Conservation (phyloP, 2,329 filamentous ascomycete species). For the Alternaria consortialis region DNA sequence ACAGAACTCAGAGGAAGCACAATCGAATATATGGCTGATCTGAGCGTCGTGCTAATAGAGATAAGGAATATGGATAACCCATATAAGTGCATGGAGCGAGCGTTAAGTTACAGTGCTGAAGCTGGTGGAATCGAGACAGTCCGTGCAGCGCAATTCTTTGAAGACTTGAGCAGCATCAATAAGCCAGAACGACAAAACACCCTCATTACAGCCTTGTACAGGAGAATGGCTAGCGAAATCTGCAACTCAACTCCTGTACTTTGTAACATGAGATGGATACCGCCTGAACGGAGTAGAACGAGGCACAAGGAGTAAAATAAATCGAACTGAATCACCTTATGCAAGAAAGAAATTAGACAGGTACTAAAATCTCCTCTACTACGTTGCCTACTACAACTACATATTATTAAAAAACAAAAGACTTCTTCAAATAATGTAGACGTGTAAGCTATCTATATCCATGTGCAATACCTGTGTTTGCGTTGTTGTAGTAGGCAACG, state of each 20-base stretch:
- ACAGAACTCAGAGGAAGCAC: neutral
- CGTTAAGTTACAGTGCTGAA: neutral
- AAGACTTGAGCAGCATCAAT: neutral
- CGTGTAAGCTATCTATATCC: too few species aligned
- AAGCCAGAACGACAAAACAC: neutral
- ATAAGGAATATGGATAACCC: neutral
- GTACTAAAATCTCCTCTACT: too few species aligned
- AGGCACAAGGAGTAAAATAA: too few species aligned
- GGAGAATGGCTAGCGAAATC: rapidly evolving
- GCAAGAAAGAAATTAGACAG: too few species aligned
- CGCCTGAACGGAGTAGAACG: too few species aligned
- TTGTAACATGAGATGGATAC: rapidly evolving
- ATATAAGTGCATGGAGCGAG: neutral
- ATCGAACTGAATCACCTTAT: too few species aligned
- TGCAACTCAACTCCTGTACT: rapidly evolving
- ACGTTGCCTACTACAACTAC: too few species aligned
- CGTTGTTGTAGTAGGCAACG: too few species aligned
- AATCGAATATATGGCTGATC: rapidly evolving
- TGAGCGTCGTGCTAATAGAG: neutral
- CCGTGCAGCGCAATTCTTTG: neutral
- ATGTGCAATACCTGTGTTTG: too few species aligned
- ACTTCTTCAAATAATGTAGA: too few species aligned
- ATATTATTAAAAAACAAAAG: too few species aligned
- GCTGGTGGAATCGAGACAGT: neutral
- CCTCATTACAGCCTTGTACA: neutral